A percentile compares a stretch with the other conserved stretches of the same genome.
Evolutionary conservation across 257 asterid species (phyloP).

Genomic region (Solanum sejunctum): DNA sequence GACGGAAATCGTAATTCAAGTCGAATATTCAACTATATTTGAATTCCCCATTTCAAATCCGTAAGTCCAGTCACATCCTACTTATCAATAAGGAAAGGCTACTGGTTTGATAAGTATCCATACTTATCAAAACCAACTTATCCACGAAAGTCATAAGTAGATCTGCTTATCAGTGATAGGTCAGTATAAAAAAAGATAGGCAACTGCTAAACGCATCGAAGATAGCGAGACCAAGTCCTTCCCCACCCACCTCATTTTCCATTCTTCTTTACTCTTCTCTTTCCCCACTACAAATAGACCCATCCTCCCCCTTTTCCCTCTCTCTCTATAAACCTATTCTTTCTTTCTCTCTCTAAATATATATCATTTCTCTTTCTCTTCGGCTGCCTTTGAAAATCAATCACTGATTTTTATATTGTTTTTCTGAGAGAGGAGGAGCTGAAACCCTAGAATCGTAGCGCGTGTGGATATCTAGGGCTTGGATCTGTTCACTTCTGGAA

Average conservation of each 20-base stretch:
- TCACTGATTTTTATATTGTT: background rate
- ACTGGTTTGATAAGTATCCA: background rate
- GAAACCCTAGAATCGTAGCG: constrained; percentile 54
- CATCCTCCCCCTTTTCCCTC: background rate
- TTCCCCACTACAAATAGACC: background rate
- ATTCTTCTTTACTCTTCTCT: background rate
- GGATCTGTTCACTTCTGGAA: constrained; percentile 29
- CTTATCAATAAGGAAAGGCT: constrained; percentile 39
- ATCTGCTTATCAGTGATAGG: background rate
- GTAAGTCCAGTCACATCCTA: constrained; percentile 40
- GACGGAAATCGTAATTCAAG: constrained; percentile 29
- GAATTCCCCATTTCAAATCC: constrained; percentile 69
- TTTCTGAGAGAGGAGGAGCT: background rate
- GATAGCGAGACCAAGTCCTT: constrained; percentile 94
- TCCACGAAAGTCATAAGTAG: accelerated
- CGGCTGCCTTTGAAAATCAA: background rate
- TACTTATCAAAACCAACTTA: background rate
- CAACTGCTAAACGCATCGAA: constrained; percentile 91
- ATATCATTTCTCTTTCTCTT: constrained; percentile 3
- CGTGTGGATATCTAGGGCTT: constrained; percentile 29
- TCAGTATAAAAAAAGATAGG: constrained; percentile 43
- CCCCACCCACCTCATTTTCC: constrained; percentile 26
- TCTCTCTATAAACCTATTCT: constrained; percentile 5
- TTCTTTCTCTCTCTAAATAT: background rate
- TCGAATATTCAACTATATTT: constrained; percentile 65